Evolutionary conservation across 2,329 filamentous ascomycete genomes (phyloP).

Genomic region (Ophiosphaerella korrae): DNA sequence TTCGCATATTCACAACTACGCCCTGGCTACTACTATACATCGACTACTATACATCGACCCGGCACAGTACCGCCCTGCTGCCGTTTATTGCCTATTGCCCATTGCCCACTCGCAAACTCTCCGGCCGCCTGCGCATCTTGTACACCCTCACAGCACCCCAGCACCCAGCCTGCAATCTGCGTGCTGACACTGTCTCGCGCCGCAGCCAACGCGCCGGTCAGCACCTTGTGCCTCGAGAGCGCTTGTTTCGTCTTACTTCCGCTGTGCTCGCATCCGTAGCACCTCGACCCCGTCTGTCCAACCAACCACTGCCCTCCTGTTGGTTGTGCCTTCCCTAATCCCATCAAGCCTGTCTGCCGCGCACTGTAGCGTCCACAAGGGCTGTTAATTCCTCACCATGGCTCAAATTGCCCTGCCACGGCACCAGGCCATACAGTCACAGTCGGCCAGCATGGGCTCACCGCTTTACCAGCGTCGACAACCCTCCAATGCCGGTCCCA

Average conservation of each 20-base stretch:
- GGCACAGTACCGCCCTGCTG: conserved; percentile 5
- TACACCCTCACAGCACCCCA: background rate
- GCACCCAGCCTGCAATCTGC: conserved; percentile 22
- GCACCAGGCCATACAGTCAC: conserved; percentile 47
- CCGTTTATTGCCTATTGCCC: background rate
- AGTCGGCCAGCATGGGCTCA: conserved; percentile 40
- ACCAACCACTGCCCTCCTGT: conserved; percentile 24
- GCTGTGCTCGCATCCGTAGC: conserved; percentile 38
- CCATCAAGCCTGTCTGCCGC: conserved; percentile 30
- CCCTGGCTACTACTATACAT: too few species aligned
- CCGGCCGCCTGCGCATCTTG: too few species aligned
- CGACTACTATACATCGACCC: conserved; percentile 6
- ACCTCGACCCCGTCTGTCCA: conserved; percentile 30
- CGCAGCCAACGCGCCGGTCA: conserved; percentile 39
- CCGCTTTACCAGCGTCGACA: conserved; percentile 46
- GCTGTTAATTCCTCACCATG: conserved; percentile 37
- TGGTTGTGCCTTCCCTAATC: conserved; percentile 35
- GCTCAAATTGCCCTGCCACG: conserved; percentile 47
- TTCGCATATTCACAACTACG: conserved; percentile 11
- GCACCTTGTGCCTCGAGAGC: conserved; percentile 42
- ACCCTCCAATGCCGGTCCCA: conserved; percentile 37
- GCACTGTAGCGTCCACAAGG: conserved; percentile 28
- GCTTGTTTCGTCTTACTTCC: conserved; percentile 48
- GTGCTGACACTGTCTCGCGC: conserved; percentile 37
- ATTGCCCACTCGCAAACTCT: conserved; percentile 11